Conservation (phyloP, 768 basidiomycete species). For the Mycena capillaripes region DNA sequence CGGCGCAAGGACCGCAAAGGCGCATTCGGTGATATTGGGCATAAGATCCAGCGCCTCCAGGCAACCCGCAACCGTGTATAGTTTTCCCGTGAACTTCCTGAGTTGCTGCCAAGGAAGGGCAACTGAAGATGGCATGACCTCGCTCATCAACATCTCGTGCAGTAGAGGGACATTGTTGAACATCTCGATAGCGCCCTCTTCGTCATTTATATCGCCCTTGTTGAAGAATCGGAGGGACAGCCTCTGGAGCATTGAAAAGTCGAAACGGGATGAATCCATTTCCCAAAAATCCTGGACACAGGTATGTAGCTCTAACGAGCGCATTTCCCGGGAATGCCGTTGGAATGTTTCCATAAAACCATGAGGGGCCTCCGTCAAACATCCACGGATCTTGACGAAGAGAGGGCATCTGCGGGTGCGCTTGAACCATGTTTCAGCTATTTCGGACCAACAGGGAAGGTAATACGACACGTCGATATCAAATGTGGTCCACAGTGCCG, state of each 20-base stretch:
- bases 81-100: conserved; percentile 9
- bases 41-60: not conserved
- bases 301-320: not conserved
- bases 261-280: not conserved
- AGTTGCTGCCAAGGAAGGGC: conserved; percentile 8
- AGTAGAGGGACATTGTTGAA: not conserved
- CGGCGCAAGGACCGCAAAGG: not conserved
- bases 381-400: not conserved
- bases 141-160: not conserved
- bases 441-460: not conserved
- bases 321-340: not conserved
- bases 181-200: not conserved
- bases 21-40: not conserved
- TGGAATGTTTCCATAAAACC: not conserved
- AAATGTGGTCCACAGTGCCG: conserved; percentile 13
- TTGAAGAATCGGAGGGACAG: not conserved
- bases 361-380: not conserved
- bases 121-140: not conserved
- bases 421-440: not conserved
- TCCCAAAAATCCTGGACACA: not conserved
- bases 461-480: not conserved
- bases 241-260: not conserved
- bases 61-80: not conserved
- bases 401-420: not conserved
- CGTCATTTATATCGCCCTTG: not conserved